Percentiles rank a stretch among this genome's conserved stretches.
These are phyloP conservation scores for Candida odintsovae DNA, from an alignment of 805 yeast species.

Conservation along the genomic window DNA sequence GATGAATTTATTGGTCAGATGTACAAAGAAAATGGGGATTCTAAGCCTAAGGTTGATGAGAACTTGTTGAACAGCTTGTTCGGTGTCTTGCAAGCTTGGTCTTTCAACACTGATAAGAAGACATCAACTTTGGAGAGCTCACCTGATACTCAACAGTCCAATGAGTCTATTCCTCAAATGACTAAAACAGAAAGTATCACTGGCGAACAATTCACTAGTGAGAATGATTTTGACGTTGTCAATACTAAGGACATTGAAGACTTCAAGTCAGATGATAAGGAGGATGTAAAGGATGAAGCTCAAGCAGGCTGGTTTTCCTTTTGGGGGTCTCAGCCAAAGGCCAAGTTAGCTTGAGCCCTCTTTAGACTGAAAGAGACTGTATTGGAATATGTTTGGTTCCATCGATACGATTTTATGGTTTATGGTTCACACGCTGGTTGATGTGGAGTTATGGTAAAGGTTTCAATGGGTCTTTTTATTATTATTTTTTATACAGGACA, in stretches of 20 bases:
- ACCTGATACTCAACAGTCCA: background rate
- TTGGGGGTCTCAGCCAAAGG: background rate
- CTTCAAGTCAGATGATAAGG: background rate
- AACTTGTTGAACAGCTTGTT: constrained; percentile 3
- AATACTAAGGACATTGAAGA: constrained; percentile 26
- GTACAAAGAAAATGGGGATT: background rate
- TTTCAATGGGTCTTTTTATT: background rate
- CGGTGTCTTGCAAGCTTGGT: background rate
- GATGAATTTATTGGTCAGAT: background rate
- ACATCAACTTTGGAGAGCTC: background rate
- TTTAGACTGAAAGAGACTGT: too few species aligned
- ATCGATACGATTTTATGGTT: background rate
- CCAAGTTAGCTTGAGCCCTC: background rate
- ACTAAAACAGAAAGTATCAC: background rate
- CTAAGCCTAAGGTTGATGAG: background rate
- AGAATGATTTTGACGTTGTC: constrained; percentile 41
- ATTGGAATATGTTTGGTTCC: background rate
- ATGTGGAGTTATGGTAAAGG: background rate
- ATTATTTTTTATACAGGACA: background rate
- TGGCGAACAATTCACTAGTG: constrained; percentile 1
- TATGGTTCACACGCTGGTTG: background rate
- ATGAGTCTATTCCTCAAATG: background rate
- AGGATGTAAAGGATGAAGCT: too few species aligned
- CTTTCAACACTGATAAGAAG: background rate
- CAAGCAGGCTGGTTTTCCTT: background rate